Evolutionary conservation across 129 eudicot species (phyloP), one percentile per base, ranked within the genome.

Genomic region (Helichrysum umbraculigerum): DNA sequence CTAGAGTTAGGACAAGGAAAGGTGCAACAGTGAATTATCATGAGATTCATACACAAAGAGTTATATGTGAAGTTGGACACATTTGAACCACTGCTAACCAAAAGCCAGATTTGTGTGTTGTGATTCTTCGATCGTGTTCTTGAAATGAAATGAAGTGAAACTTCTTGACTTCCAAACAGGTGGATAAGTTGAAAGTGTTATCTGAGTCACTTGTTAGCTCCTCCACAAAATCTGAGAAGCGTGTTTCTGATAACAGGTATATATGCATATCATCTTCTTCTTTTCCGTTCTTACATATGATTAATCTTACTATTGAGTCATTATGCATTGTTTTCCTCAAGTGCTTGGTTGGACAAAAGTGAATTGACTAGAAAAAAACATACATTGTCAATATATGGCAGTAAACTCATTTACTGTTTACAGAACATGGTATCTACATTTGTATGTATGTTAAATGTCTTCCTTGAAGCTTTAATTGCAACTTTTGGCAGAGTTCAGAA

Each of bases 171-270:
- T 57, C 12, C 12, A 19, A 64, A 62, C 87, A 93, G 99, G 93
- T 95, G 76, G 99, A 91, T 84, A 95, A 95, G 86, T 73, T 91
- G 84, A 95, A 91, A 83, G 92, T 95, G 64, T 83, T 95, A 72
- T 82, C 86, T 10, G 99, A 91, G 68, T 95, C 99, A 74, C 97
- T 95, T 75, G 88, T 84, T 61, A 91, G 87, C 83, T 95, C 99
- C 77, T 64, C 86, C 56, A 21, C 80, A 37, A 95, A 89, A 86
- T 72, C 97, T 73, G 96, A 91, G 87, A 95, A 95, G 83, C 93
- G 97, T 75, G 91, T 95, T 63, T 87, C 90, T 72, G 99, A 95
- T 71, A 75, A 90, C 85, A 87, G 92, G 99, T 95, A 84, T 37
- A 17, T 9, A 35, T 51, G 17, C 14, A 52, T 63, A 41, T 17